Evolutionary conservation across 768 basidiomycete species (phyloP), one percentile per base, ranked within the genome.

Genomic region (Podaxis rugospora): DNA sequence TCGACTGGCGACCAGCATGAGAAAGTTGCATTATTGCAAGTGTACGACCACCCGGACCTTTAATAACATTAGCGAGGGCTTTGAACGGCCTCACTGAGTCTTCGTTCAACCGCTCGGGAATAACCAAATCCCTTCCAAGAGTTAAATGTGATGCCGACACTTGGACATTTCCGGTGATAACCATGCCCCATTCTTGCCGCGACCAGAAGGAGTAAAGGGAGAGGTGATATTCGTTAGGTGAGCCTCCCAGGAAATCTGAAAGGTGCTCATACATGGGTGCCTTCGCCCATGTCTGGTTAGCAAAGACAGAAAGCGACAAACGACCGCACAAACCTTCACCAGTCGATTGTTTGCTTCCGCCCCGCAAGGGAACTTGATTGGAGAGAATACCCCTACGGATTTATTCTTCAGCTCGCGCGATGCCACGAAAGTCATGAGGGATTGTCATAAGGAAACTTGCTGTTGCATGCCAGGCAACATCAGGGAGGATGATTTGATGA

Each of bases 251-350:
- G 32, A 88, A 75, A 3, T 71, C 64, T 0, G 88, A 82, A 9
- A 96, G 77, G 66, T 93, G 88, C 71, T 98, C 95, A 65, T 95
- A 95, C 82, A 95, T 80, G 0, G 95, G 87, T n/a, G 85, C 92
- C 93, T 98, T 6, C 18, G 23, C 23, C 47, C 25, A 49, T 6
- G 3, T 49, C 23, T 21, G 13, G 18, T 49, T 13, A 49, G 21
- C 13, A 21, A 59, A 36, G 16, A 16, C 13, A 37, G 35, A 11
- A 9, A 7, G 7, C 46, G 11, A 49, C 13, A 21, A 25, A 47
- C 9, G 28, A 44, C 16, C 18, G 37, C 18, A 27, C 69, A 64
- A 54, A 84, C 85, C 75, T 87, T 87, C 32, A 80, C 78, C 10
- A 87, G 76, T 50, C 81, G 74, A 63, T 87, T 87, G 21, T 59